These are phyloP conservation scores for Pueraria montana DNA, from an alignment of 306 rosid species.

Conservation along the genomic window DNA sequence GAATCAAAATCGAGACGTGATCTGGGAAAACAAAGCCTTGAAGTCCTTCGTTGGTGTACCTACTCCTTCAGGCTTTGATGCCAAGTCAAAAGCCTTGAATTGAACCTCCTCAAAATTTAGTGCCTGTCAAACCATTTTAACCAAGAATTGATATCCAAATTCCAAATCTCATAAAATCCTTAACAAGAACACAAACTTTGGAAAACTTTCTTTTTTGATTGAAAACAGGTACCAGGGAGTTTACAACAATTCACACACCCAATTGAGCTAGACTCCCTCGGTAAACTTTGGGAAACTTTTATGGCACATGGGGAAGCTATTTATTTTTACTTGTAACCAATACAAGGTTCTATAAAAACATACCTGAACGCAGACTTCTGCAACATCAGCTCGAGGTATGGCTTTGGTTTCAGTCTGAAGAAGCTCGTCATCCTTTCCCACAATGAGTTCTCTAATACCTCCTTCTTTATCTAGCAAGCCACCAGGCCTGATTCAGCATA, in stretches of 20 bases:
- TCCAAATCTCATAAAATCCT: no score
- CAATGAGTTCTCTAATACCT: constrained; percentile 77
- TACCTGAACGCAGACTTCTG: constrained; percentile 97
- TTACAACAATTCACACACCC: no score
- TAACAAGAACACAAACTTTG: not conserved
- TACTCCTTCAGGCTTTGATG: constrained; percentile 84
- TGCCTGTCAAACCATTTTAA: constrained; percentile 61
- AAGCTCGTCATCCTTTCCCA: constrained; percentile 94
- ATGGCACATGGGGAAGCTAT: not conserved
- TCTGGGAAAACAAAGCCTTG: constrained; percentile 82
- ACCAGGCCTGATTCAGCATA: constrained; percentile 77
- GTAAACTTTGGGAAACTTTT: not conserved
- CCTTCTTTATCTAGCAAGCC: constrained; percentile 94
- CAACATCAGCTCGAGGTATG: constrained; percentile 87
- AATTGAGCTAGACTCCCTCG: no score
- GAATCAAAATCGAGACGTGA: constrained; percentile 69
- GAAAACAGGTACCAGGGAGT: no score
- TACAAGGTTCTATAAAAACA: not conserved
- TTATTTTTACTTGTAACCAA: not conserved
- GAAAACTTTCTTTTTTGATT: no score
- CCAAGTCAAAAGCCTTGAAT: constrained; percentile 86
- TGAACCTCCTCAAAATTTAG: constrained; percentile 79
- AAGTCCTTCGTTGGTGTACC: constrained; percentile 90
- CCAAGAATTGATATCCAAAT: not conserved
- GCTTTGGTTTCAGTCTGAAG: constrained; percentile 86